Percentiles rank a stretch among this genome's conserved stretches.
Evolutionary conservation across 495 filamentous ascomycete genomes (phyloP).

Genomic region (Wilcoxina mikolae): DNA sequence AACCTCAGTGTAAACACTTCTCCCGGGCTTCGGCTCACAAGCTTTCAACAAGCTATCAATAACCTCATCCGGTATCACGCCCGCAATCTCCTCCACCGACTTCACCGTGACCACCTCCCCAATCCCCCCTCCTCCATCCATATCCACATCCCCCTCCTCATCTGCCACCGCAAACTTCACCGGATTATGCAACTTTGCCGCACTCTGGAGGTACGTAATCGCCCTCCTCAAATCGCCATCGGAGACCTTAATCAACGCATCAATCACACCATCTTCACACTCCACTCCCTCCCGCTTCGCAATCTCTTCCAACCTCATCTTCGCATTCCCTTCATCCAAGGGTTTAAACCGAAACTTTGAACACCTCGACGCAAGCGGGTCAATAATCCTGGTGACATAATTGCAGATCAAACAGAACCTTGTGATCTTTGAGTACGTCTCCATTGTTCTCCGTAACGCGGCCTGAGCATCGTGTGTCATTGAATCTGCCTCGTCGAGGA

Average conservation of each 20-base stretch:
- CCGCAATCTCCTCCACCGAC: constrained; percentile 86
- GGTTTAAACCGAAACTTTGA: constrained; percentile 98
- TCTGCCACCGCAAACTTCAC: constrained; percentile 24
- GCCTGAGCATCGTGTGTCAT: constrained; percentile 98
- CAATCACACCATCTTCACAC: constrained; percentile 62
- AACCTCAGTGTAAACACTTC: constrained; percentile 55
- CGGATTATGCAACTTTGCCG: constrained; percentile 48
- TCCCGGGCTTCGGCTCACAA: constrained; percentile 55
- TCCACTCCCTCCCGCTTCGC: constrained; percentile 57
- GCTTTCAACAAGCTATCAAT: constrained; percentile 56
- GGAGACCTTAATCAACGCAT: constrained; percentile 68
- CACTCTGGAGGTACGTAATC: constrained; percentile 90
- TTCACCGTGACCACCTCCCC: constrained; percentile 51
- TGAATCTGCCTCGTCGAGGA: constrained; percentile 91
- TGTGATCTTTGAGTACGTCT: constrained; percentile 91
- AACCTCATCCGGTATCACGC: constrained; percentile 65
- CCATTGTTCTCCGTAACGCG: constrained; percentile 87
- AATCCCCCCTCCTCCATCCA: constrained; percentile 38
- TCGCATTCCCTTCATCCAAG: constrained; percentile 68
- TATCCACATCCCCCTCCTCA: constrained; percentile 37
- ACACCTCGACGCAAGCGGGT: constrained; percentile 81
- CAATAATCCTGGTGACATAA: constrained; percentile 95
- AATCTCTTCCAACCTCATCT: constrained; percentile 61
- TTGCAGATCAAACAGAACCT: constrained; percentile 97
- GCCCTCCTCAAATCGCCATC: constrained; percentile 92